Percentiles rank a stretch among this genome's conserved stretches.
These are phyloP conservation scores for Mycena crocata DNA, from an alignment of 768 basidiomycete genomes.

Conservation along the genomic window DNA sequence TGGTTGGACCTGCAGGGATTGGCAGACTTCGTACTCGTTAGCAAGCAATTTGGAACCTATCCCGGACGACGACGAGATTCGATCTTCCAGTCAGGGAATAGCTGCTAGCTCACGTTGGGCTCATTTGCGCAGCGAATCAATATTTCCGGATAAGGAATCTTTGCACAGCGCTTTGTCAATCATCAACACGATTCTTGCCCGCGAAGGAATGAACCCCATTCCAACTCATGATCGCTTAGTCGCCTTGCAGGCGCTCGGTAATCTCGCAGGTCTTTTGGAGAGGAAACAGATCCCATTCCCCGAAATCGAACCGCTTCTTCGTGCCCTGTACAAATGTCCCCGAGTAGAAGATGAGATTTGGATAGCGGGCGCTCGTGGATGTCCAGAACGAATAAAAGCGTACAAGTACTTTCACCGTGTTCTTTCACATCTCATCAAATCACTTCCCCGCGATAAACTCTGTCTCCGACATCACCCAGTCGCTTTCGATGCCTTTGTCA, in stretches of 20 bases:
- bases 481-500: conserved; percentile 18
- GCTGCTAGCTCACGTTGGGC: conserved; percentile 17
- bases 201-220: conserved; percentile 35
- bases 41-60: conserved; percentile 37
- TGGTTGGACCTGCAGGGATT: conserved; percentile 72
- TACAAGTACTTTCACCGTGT: conserved; percentile 62
- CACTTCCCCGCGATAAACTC: conserved; percentile 42
- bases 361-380: conserved; percentile 42
- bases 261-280: conserved; percentile 66
- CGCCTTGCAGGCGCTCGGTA: conserved; percentile 71
- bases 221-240: conserved; percentile 41
- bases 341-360: conserved; percentile 53
- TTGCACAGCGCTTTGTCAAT: conserved; percentile 44
- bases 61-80: conserved; percentile 30
- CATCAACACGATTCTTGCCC: conserved; percentile 49
- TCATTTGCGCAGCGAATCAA: conserved; percentile 30
- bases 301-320: conserved; percentile 58
- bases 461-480: conserved; percentile 37
- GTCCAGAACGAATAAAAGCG: conserved; percentile 49
- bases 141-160: conserved; percentile 30
- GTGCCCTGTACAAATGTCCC: conserved; percentile 59
- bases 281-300: conserved; percentile 58
- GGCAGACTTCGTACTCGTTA: conserved; percentile 54
- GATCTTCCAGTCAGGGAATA: conserved; percentile 22
- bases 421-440: conserved; percentile 52